phyloP scores from a whole-genome alignment of 164 flowering plant species.

The Macadamia tetraphylla region DNA sequence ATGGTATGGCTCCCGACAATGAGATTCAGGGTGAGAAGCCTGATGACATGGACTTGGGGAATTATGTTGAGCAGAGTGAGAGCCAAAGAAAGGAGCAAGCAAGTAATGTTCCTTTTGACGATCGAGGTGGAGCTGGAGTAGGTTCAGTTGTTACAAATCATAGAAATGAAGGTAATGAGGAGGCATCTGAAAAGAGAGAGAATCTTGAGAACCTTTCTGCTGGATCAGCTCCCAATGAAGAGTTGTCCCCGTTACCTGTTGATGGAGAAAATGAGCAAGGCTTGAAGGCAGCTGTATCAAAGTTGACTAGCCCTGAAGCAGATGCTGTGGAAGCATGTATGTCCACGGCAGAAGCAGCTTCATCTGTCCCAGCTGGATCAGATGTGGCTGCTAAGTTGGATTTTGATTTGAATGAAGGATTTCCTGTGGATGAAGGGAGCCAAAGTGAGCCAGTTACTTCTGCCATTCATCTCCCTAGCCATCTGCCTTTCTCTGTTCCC shows the following conservation, averaged over 20 bases:
- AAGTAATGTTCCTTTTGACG: conserved; percentile 13
- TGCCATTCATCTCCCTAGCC: conserved; percentile 28
- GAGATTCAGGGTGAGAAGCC: conserved; percentile 24
- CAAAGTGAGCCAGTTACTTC: conserved; percentile 35
- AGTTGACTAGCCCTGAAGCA: conserved; percentile 20
- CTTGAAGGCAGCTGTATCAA: conserved; percentile 15
- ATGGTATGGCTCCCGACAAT: conserved; percentile 6
- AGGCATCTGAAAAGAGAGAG: conserved; percentile 25
- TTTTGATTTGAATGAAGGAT: conserved; percentile 92
- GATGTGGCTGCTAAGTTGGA: conserved; percentile 47
- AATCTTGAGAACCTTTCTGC: conserved; percentile 12
- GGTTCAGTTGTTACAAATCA: conserved; percentile 15
- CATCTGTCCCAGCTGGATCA: conserved; percentile 30
- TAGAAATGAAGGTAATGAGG: conserved; percentile 18
- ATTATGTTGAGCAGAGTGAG: conserved; percentile 14
- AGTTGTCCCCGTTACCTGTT: conserved; percentile 5
- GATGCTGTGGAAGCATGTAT: conserved; percentile 35
- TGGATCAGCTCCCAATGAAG: conserved; percentile 19
- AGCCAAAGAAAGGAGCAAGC: conserved; percentile 18
- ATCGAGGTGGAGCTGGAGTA: conserved; percentile 12
- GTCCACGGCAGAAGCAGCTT: conserved; percentile 36
- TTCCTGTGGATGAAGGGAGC: conserved; percentile 60
- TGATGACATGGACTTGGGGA: conserved; percentile 18
- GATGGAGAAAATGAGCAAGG: conserved; percentile 18
- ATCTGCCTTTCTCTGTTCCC: conserved; percentile 37